phyloP scores from a whole-genome alignment of 495 filamentous ascomycete species.

The Lasiosphaeria hispida region DNA sequence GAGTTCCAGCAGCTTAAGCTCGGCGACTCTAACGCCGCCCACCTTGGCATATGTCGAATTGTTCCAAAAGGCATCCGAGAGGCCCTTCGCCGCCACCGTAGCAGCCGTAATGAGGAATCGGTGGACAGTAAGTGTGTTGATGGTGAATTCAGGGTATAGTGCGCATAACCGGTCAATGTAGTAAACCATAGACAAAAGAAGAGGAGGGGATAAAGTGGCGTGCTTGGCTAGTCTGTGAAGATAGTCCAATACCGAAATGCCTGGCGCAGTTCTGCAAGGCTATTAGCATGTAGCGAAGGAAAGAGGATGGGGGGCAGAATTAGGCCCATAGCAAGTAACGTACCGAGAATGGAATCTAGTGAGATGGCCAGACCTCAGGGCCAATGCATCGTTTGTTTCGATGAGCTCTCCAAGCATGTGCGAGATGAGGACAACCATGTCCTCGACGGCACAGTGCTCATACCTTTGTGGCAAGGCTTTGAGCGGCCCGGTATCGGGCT shows the following conservation, averaged over 20 bases:
- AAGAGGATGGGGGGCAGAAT: neutral
- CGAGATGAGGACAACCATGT: conserved; percentile 84
- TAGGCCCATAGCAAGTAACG: neutral
- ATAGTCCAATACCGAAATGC: conserved; percentile 91
- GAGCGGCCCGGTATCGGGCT: conserved; percentile 38
- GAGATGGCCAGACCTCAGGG: conserved; percentile 75
- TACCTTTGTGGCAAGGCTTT: conserved; percentile 77
- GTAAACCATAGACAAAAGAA: conserved; percentile 99
- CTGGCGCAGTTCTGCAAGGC: conserved; percentile 70
- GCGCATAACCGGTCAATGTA: conserved; percentile 97
- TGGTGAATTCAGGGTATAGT: conserved; percentile 87
- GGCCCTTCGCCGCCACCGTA: conserved; percentile 91
- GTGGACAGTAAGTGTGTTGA: conserved; percentile 92
- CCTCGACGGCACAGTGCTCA: conserved; percentile 72
- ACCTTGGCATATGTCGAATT: conserved; percentile 94
- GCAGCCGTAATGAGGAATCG: conserved; percentile 94
- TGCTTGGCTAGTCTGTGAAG: conserved; percentile 88
- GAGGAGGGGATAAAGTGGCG: conserved; percentile 86
- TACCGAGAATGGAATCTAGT: conserved; percentile 95
- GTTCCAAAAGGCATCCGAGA: conserved; percentile 97
- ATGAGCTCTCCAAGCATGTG: conserved; percentile 96
- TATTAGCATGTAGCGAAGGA: conserved; percentile 10
- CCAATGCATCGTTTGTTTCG: conserved; percentile 85
- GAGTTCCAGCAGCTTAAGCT: conserved; percentile 88
- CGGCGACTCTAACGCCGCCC: conserved; percentile 82